phyloP scores from a whole-genome alignment of 805 yeast genomes.

The Saccharomycopsis selenospora region DNA sequence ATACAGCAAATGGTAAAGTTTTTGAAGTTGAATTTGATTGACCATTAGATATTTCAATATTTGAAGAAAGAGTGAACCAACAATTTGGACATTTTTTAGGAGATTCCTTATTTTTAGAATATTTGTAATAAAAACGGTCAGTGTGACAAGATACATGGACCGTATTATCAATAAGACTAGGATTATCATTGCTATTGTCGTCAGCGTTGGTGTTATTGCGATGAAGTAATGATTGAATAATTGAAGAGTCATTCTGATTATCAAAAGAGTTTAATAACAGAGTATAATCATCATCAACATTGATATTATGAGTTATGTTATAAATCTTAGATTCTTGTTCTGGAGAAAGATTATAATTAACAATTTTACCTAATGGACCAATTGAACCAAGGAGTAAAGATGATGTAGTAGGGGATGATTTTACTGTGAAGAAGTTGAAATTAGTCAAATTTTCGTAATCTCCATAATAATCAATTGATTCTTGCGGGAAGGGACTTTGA shows the following conservation, averaged over 20 bases:
- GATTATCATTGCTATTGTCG: too few species aligned
- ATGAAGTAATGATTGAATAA: too few species aligned
- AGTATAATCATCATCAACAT: neutral
- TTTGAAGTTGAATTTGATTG: neutral
- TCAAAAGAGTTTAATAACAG: slow-evolving; percentile 5
- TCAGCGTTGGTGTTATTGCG: too few species aligned
- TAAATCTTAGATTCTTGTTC: neutral
- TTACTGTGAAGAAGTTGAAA: neutral
- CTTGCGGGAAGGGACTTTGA: neutral
- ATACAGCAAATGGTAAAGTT: slow-evolving; percentile 7
- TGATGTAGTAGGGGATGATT: neutral
- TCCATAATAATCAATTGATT: neutral
- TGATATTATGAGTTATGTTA: neutral
- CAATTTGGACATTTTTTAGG: slow-evolving; percentile 4
- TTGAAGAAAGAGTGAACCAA: slow-evolving; percentile 4
- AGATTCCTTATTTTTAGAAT: neutral
- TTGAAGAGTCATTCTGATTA: neutral
- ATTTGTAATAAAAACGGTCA: neutral
- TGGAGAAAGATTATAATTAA: neutral
- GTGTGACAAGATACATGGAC: neutral
- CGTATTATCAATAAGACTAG: too few species aligned
- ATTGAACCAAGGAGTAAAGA: neutral
- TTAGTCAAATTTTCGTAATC: neutral
- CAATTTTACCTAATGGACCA: neutral
- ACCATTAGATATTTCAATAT: neutral